Evolutionary conservation across 768 basidiomycete genomes (phyloP), one percentile per base, ranked within the genome.

Genomic region (Mycena rebaudengoi): DNA sequence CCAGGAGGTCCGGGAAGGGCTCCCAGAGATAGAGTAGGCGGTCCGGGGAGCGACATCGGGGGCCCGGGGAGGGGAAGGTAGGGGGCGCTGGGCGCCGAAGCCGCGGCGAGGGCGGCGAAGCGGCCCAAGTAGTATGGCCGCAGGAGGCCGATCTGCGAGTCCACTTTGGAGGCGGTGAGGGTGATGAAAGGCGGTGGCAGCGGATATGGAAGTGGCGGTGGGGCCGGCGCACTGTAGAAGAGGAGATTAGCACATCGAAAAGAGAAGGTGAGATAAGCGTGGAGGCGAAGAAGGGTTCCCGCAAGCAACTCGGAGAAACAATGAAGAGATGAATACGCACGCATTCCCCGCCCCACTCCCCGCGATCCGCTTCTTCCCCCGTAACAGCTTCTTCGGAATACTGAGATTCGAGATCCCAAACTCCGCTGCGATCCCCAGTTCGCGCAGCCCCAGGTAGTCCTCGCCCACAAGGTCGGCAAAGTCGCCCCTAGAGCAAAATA

Each of bases 381-480:
- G 87, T 74, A 96, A 85, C 30, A 98, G 76, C 64, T 82, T 85
- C 76, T 89, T 90, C 11, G 96, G 96, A 33, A 97, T 85, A 18
- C 83, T 85, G 54, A 98, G 83, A 67, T 85, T 90, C 16, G 90
- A 85, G 63, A 97, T 79, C 14, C 93, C 94, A 50, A 92, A 83
- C 71, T 98, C 96, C 41, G 85, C 86, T 21, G 94, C 95, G 51
- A 98, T 94, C 29, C 96, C 96, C 43, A 95, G 79, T 71, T 92
- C 95, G 50, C 88, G 86, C 26, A 98, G 82, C 12, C 96, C 96
- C 13, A 98, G 85, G 78, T 96, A 97, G 75, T 99, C 96, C 69
- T 96, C 95, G 30, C 95, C 96, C 16, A 96, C 84, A 16, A 88
- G 83, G 51, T 95, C 93, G 0, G 94, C 90, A 74, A 97, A 95